Base-by-base conservation (phyloP, 306 rosid genomes). In the Medicago ruthenica region DNA sequence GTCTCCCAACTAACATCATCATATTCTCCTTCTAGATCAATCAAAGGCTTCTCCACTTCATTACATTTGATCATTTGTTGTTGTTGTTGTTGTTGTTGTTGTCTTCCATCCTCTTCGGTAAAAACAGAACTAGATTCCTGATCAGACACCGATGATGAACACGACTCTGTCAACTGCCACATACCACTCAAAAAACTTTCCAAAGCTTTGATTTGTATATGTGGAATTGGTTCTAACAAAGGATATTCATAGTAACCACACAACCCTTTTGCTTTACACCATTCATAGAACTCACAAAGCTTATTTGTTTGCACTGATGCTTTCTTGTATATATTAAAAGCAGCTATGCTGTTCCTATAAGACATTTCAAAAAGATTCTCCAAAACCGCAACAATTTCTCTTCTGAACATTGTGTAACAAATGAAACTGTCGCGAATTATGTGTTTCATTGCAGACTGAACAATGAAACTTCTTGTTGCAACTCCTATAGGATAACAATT, bases 291-390 rank as follows among this genome's bases (percentile, higher is more conserved):
- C 68, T 83, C 92, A 31, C 57, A 57, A 0, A 93, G 91, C 59
- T 82, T 75, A n/a, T 74, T 77, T 9, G 87, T 80, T 73, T 94
- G 97, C 27, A 64, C 34, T 0, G 92, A 76, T 11, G 96, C 89
- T 84, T 81, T 91, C 84, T 88, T 91, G 83, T 88, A 88, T 20
- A 89, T 80, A 3, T 65, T 79, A 20, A 91, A 88, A 5, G 97
- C 90, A 2, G 84, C 76, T 16, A 77, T 27, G 44, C 85, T 71
- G 65, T 85, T 87, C 22, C 81, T 24, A 34, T 88, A 81, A 16
- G 98, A 97, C 83, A 89, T 71, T 39, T 86, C 84, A 55, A 91
- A 80, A 9, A 91, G 86, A 62, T 86, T 86, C 20, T 93, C 97
- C 74, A 89, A 64, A 60, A 89, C 88, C 20, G 50, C 58, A 0